Evolutionary conservation across 257 asterid species (phyloP).

Genomic region (Cinchona pubescens): DNA sequence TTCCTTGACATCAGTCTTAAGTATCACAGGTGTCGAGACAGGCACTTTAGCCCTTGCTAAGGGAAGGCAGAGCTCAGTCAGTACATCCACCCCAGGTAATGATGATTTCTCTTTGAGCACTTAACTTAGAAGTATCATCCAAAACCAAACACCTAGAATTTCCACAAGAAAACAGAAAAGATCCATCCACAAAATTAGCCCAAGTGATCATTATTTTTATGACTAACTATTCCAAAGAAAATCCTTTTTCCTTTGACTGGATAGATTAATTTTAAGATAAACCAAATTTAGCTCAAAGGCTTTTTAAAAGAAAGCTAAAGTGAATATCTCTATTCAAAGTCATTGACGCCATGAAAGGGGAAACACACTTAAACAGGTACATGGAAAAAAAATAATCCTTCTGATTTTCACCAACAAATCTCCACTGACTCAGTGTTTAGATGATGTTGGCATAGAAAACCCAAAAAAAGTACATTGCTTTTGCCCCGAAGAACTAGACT

Average conservation of each 20-base stretch:
- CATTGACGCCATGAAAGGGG: neutral
- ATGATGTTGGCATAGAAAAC: neutral
- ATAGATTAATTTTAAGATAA: neutral
- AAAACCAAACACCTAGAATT: neutral
- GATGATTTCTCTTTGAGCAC: slow-evolving; percentile 45
- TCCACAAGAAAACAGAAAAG: neutral
- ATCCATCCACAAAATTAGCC: neutral
- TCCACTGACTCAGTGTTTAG: neutral
- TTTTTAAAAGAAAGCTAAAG: too few relatives aligned
- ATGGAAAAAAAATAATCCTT: neutral
- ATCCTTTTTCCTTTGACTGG: neutral
- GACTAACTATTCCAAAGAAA: neutral
- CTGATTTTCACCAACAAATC: neutral
- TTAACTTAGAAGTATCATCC: neutral
- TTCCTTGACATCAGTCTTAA: slow-evolving; percentile 60
- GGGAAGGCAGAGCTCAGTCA: slow-evolving; percentile 62
- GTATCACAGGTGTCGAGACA: slow-evolving; percentile 43
- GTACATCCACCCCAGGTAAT: slow-evolving; percentile 40
- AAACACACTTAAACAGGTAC: too few relatives aligned
- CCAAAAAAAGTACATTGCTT: too few relatives aligned
- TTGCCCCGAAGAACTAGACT: too few relatives aligned
- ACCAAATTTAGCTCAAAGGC: neutral
- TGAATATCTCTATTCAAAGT: neutral
- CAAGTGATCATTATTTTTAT: neutral
- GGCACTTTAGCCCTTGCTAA: slow-evolving; percentile 77